Evolutionary conservation across 2,329 filamentous ascomycete species (phyloP), one percentile per base, ranked within the genome.

Genomic region (Incumbomyces delicatus): DNA sequence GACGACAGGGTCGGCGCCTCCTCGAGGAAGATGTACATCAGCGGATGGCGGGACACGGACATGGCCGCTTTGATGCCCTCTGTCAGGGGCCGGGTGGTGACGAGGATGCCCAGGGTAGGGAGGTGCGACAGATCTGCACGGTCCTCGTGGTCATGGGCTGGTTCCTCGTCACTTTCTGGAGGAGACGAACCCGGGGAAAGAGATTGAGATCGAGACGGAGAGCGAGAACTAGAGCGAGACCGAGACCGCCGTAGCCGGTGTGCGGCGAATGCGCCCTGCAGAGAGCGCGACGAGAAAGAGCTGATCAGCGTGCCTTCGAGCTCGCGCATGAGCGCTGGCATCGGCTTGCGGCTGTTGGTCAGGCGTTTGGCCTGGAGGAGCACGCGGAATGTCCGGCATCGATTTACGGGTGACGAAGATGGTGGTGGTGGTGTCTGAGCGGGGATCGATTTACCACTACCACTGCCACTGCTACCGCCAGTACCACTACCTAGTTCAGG

Each of bases 401-500:
- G 5, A 27, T 27, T 27, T 27, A 8, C 22, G 22, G 22, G 8
- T 27, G 8, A 8, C 8, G 22, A 27, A 5, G 22, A 27, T 27
- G 22, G 5, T 27, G 5, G 22, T 27, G 5, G 22, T 27, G 22
- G 4, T 27, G 22, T 8, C 22, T n/a, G n/a, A n/a, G n/a, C n/a
- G n/a, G n/a, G n/a, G n/a, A n/a, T n/a, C n/a, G n/a, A n/a, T n/a
- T n/a, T n/a, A n/a, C n/a, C n/a, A n/a, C n/a, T 40, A n/a, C 37
- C 16, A 37, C n/a, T 32, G n/a, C 41, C 30, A 18, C 30, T 31
- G 12, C n/a, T 37, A 20, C 6, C 20, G 16, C n/a, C 20, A 20
- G 7, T 27, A 18, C 12, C 31, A 32, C 31, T n/a, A 32, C 31
- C 20, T 13, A 18, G 16, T 4, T 22, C 29, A 12, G 66, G 66